Evolutionary conservation across 2,329 filamentous ascomycete genomes (phyloP), one percentile per base, ranked within the genome.

Genomic region (Xylaria polymorpha): DNA sequence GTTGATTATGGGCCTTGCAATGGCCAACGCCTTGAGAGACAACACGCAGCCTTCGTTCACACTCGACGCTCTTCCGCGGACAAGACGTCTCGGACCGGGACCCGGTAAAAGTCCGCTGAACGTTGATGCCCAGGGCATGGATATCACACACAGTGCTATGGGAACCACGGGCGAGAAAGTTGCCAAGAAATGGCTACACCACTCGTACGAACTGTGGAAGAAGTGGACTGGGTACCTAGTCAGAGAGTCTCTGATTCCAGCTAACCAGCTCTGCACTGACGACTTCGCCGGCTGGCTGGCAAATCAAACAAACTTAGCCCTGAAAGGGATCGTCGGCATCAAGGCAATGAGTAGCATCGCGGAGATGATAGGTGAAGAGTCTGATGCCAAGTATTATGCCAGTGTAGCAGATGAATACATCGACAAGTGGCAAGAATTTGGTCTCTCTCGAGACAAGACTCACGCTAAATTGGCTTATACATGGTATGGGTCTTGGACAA

Each of bases 401-500:
- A 86, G 88, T 68, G 87, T 92, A 44, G 90, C 90, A 32, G 85
- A 89, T 41, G 82, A 83, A 2, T 94, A 93, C 76, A 86, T 94
- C 72, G 82, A 85, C 65, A 90, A 91, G 75, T 94, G 92, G 92
- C 87, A 92, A 76, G 85, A 88, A 58, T 87, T 87, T 68, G 92
- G 87, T 61, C 88, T 93, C 74, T 91, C 90, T 6, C 85, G 90
- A 37, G 92, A 94, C 75, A 85, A 87, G 55, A 88, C 88, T 0
- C 91, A 94, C 76, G 91, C 91, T 35, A 94, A 94, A 78, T 82
- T 95, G 37, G 90, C 92, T 3, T 95, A 95, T 77, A 87, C 92
- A 70, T 94, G 92, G 91, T 91, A 92, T 72, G 92, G 92, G 15
- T 93, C 91, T 60, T 94, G 92, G 92, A 94, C 92, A 7, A 94